Evolutionary conservation across 2,329 filamentous ascomycete genomes (phyloP), one percentile per base, ranked within the genome.

Genomic region (Metarhizium humberi): DNA sequence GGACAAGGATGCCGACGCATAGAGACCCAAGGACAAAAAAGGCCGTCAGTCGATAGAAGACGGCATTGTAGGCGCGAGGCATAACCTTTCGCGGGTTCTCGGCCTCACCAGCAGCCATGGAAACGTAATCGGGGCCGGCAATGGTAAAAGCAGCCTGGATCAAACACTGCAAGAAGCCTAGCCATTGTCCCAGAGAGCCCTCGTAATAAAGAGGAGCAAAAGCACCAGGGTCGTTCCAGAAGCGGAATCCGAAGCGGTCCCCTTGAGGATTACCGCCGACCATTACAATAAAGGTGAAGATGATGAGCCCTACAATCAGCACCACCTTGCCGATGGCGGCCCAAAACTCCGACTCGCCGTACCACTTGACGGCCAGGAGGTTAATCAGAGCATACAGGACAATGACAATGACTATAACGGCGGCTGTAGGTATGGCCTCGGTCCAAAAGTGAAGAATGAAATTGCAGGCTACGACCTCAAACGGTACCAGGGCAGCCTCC

Each of bases 221-320:
- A 0, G 88, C 76, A 1, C 88, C 88, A 0, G 88, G 88, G 0
- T 80, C 72, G 3, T 78, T 74, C 82, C 83, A 87, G 67, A 79
- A 83, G 0, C 68, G 78, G 66, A 92, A 92, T 1, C 88, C 88
- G 59, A 88, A 88, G 0, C 80, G 75, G 61, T 92, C 86, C 42
- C 80, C 75, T 1, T 83, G 67, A 0, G 90, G 90, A 61, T 92
- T 94, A 3, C 87, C 90, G 7, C 90, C 90, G 1, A 94, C 73
- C 85, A 94, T 92, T 60, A 84, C 82, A 60, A 95, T 78, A 64
- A 95, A 90, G 2, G 90, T 92, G 72, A 89, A 92, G 59, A 83
- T 63, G 61, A 92, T 79, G 52, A 92, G 76, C 1, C 82, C 86
- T 40, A 90, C 70, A 57, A 88, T 88, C 52, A 91, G 76, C 2